A percentile compares a stretch with the other conserved stretches of the same genome.
Evolutionary conservation across 192 early-diverging fungal species (phyloP).

Genomic region (Rhizophagus prolifer): DNA sequence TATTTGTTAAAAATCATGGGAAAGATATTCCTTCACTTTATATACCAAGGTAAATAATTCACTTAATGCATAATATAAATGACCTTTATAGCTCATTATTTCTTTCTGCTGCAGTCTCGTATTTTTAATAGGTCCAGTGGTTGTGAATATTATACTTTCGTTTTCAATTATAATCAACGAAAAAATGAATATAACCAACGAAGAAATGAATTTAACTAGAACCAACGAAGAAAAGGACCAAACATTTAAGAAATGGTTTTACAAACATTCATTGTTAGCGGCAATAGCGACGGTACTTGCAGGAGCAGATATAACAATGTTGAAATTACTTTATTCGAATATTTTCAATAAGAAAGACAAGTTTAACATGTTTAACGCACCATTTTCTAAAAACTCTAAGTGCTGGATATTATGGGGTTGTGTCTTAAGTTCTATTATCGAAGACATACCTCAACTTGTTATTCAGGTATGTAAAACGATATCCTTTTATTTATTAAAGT

Average conservation of each 20-base stretch:
- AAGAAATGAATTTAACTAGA: too few species aligned
- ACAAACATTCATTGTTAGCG: neutral
- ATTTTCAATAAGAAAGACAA: too few species aligned
- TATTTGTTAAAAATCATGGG: neutral
- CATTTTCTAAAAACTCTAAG: neutral
- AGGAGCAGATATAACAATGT: neutral
- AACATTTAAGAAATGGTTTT: neutral
- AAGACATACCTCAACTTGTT: conserved; percentile 10
- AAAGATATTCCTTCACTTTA: neutral
- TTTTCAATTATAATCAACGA: neutral
- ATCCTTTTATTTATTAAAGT: too few species aligned
- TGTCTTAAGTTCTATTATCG: neutral
- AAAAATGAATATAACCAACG: too few species aligned
- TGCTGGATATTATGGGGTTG: neutral
- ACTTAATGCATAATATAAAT: neutral
- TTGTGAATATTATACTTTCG: neutral
- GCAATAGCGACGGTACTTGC: neutral
- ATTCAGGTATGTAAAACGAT: neutral
- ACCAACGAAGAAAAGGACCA: neutral
- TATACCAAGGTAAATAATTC: neutral
- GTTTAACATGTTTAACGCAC: neutral
- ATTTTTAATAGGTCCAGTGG: neutral
- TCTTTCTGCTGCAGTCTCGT: neutral
- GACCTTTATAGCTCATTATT: neutral
- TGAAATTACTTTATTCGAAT: neutral